Base-by-base conservation (phyloP, 768 basidiomycete species). In the Cystofilobasidium capitatum region DNA sequence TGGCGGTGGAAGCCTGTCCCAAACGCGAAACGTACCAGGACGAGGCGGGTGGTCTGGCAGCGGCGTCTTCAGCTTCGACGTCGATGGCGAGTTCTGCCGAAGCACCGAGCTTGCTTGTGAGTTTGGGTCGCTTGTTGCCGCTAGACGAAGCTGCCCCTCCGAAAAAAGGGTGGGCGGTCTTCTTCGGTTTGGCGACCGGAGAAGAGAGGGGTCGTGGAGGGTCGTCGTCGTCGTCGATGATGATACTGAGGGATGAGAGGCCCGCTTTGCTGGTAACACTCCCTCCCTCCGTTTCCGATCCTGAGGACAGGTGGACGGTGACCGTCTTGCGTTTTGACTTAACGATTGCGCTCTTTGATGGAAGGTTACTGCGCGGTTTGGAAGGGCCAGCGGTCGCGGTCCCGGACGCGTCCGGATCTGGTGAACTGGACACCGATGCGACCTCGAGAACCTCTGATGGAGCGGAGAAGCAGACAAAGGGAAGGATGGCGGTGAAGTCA, bases 91-190 rank as follows among this genome's bases (percentile, higher is more conserved):
- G n/a, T 42, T 51, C 33, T 16, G 44, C 45, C 29, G 31, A 24
- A 16, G 22, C 22, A 2, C 45, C 40, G 29, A 47, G 22, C 24
- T 24, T 31, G 29, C 58, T 10, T 17, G 33, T 51, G 22, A 31
- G 13, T 22, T 44, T 9, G 35, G 31, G 42, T 16, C 63, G 36
- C 51, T 54, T 54, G 49, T 49, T 14, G 14, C 26, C 5, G 24
- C 24, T n/a, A 54, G 51, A 13, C 26, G 39, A 33, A 22, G 36
- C 29, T 29, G 26, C 44, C n/a, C 37, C 26, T 24, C 44, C n/a
- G 65, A 66, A 66, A 45, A 66, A 66, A 2, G 65, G 58, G 14
- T 66, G 65, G n/a, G 47, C 55, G 16, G 44, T 26, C 58, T 66
- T 66, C 5, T 29, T n/a, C 17, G 62, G 31, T 12, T 49, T 49